phyloP scores from a whole-genome alignment of 345 rosid genomes.

The Turnera subulata region DNA sequence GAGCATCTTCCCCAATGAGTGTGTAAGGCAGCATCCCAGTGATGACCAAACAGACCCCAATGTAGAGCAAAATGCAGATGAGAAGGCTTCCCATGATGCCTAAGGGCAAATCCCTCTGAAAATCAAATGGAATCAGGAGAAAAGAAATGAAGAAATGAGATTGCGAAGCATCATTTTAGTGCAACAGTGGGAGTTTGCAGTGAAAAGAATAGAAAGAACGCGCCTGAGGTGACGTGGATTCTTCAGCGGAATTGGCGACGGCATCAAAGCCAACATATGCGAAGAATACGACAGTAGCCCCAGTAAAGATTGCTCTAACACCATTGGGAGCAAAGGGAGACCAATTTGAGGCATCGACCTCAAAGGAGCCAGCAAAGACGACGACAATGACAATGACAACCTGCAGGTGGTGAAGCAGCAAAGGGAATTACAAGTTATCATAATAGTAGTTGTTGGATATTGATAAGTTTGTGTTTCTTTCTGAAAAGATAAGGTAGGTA shows the following conservation, averaged over 20 bases:
- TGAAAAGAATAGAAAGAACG: too few relatives aligned
- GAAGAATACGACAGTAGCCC: slow-evolving; percentile 92
- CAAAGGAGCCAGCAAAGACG: slow-evolving; percentile 70
- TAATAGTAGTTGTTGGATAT: too few relatives aligned
- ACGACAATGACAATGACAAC: slow-evolving; percentile 76
- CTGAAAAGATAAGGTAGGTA: too few relatives aligned
- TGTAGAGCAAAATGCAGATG: slow-evolving; percentile 60
- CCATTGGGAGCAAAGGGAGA: slow-evolving; percentile 92
- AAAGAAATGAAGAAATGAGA: slow-evolving; percentile 8
- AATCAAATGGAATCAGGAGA: slow-evolving; percentile 8
- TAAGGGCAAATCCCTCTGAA: slow-evolving; percentile 85
- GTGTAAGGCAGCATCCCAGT: slow-evolving; percentile 94
- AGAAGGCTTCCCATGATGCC: slow-evolving; percentile 91
- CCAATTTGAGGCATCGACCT: slow-evolving; percentile 88
- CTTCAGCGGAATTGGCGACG: slow-evolving; percentile 96
- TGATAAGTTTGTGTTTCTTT: too few relatives aligned
- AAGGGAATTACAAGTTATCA: slow-evolving; percentile 1
- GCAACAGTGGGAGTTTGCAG: too few relatives aligned
- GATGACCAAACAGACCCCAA: slow-evolving; percentile 84
- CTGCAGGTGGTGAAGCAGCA: too few relatives aligned
- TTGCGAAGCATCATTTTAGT: slow-evolving; percentile 9
- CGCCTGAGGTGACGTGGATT: slow-evolving; percentile 88
- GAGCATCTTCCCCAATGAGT: slow-evolving; percentile 84
- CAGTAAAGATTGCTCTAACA: slow-evolving; percentile 65
- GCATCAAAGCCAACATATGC: slow-evolving; percentile 99